These are phyloP conservation scores for Alternaria postmessia DNA, from an alignment of 2,329 filamentous ascomycete genomes.

Conservation along the genomic window DNA sequence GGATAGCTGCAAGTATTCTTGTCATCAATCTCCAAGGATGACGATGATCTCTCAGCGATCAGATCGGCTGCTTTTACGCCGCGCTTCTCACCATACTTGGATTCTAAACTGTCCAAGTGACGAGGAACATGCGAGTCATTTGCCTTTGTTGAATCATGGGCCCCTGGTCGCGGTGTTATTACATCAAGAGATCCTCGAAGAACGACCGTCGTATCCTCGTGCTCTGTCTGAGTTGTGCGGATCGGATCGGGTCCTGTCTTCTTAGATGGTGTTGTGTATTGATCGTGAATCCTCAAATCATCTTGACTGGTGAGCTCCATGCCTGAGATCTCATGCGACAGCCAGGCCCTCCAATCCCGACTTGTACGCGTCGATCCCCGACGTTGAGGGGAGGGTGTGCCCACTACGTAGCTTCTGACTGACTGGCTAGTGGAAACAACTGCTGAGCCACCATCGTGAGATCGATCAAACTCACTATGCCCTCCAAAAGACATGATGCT, in stretches of 20 bases:
- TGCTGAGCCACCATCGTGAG: conserved; percentile 44
- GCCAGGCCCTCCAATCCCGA: conserved; percentile 58
- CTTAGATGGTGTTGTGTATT: conserved; percentile 23
- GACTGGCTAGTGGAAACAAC: conserved; percentile 56
- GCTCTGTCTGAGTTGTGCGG: conserved; percentile 33
- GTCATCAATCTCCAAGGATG: neutral
- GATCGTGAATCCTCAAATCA: conserved; percentile 38
- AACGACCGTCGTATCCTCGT: conserved; percentile 36
- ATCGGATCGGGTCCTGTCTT: conserved; percentile 29
- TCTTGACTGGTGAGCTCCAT: conserved; percentile 42
- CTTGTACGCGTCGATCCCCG: conserved; percentile 44
- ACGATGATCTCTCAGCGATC: neutral
- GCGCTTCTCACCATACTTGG: neutral
- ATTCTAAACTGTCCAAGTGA: neutral
- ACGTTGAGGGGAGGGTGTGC: conserved; percentile 38
- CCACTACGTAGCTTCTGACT: conserved; percentile 54
- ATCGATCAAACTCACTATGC: conserved; percentile 8
- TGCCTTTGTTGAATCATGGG: neutral
- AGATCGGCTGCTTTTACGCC: neutral
- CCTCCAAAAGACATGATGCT: conserved; percentile 42
- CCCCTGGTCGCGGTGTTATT: conserved; percentile 7
- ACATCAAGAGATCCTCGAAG: conserved; percentile 19
- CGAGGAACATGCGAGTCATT: neutral
- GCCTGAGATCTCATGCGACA: conserved; percentile 55
- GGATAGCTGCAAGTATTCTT: neutral